These are phyloP conservation scores for Phaeosphaeria sp. DNA, from an alignment of 2,329 filamentous ascomycete genomes.

Conservation along the genomic window DNA sequence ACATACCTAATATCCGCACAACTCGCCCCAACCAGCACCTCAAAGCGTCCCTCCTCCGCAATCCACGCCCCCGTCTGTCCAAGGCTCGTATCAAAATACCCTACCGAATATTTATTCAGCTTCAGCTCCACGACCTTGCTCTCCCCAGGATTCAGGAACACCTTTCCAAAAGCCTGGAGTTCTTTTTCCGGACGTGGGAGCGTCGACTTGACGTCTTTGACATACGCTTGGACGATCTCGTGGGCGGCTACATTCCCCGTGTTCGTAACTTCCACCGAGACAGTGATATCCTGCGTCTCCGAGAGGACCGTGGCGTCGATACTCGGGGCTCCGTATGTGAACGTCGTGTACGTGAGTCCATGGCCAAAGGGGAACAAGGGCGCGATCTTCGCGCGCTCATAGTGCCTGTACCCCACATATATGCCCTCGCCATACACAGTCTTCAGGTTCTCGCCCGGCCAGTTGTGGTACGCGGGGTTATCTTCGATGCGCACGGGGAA, in stretches of 20 bases:
- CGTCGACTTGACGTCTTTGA: constrained; percentile 67
- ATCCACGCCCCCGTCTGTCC: constrained; percentile 62
- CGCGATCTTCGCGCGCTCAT: constrained; percentile 66
- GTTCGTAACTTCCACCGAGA: constrained; percentile 62
- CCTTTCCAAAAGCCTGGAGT: constrained; percentile 68
- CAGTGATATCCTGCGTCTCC: constrained; percentile 54
- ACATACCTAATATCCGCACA: constrained; percentile 69
- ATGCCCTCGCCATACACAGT: constrained; percentile 76
- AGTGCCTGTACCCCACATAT: constrained; percentile 76
- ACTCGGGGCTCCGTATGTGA: constrained; percentile 67
- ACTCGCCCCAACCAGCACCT: constrained; percentile 67
- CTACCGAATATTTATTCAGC: constrained; percentile 57
- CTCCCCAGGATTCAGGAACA: constrained; percentile 46
- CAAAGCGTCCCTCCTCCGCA: constrained; percentile 69
- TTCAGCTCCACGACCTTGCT: constrained; percentile 41
- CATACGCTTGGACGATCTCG: constrained; percentile 73
- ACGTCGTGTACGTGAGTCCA: constrained; percentile 78
- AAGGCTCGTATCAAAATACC: constrained; percentile 68
- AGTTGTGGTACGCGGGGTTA: constrained; percentile 75
- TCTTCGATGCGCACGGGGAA: constrained; percentile 68
- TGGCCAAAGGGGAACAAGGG: constrained; percentile 79
- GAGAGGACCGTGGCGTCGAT: constrained; percentile 58
- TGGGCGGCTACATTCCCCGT: constrained; percentile 63
- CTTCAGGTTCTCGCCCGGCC: constrained; percentile 72
- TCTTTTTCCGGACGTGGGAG: constrained; percentile 74